Conservation (phyloP, 345 rosid genomes). For the Geranium rotundifolium region DNA sequence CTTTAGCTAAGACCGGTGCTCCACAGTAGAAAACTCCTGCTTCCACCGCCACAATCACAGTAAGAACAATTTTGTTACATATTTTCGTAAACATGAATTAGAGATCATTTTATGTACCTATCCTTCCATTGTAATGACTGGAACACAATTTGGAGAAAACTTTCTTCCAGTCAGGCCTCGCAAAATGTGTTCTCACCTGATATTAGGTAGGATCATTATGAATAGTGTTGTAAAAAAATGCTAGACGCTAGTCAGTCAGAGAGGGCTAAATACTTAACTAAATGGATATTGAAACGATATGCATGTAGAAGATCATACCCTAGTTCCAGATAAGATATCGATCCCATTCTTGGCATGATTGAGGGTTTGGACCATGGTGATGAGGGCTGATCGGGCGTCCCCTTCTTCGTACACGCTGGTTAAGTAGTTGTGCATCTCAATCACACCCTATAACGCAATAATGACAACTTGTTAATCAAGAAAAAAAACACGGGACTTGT, state of each 20-base stretch:
- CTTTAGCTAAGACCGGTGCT: constrained; percentile 83
- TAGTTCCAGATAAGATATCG: constrained; percentile 93
- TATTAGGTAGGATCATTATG: neutral
- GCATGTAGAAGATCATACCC: constrained; percentile 24
- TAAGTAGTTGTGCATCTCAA: constrained; percentile 97
- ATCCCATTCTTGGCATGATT: constrained; percentile 96
- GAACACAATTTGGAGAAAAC: constrained; percentile 72
- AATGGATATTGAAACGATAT: neutral
- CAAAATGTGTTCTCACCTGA: constrained; percentile 94
- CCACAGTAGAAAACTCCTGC: constrained; percentile 99
- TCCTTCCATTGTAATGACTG: constrained; percentile 78
- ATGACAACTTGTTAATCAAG: neutral
- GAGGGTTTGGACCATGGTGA: constrained; percentile 96
- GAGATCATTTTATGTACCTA: constrained; percentile 31
- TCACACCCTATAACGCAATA: constrained; percentile 58
- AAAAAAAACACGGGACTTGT: neutral
- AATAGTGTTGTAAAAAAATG: too few species aligned
- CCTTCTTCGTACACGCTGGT: constrained; percentile 99
- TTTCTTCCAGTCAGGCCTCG: constrained; percentile 93
- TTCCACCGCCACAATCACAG: neutral
- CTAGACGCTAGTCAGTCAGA: too few species aligned
- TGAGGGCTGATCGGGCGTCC: constrained; percentile 97
- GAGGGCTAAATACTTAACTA: too few species aligned
- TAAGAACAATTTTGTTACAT: too few species aligned
- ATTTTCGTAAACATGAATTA: too few species aligned